Evolutionary conservation across 768 basidiomycete genomes (phyloP).

Genomic region (Sporobolomyces phaffii): DNA sequence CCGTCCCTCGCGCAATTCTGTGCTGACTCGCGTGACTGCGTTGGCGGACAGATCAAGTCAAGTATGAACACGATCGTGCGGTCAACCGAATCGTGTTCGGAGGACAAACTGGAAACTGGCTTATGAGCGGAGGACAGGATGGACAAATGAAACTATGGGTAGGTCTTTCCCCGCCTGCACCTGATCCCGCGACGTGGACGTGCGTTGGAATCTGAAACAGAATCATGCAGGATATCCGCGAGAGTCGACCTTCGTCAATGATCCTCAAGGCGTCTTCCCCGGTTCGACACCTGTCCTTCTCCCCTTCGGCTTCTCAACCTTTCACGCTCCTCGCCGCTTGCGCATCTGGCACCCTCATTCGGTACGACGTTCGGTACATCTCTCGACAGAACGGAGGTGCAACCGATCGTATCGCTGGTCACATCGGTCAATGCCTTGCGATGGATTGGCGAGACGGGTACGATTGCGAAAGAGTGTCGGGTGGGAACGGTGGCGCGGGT

Average conservation of each 20-base stretch:
- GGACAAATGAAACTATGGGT: slow-evolving; percentile 41
- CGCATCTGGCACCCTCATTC: slow-evolving; percentile 34
- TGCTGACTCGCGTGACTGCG: no score
- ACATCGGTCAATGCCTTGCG: slow-evolving; percentile 32
- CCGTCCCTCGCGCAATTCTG: background rate
- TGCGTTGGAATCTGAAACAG: no score
- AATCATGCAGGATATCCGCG: slow-evolving; percentile 41
- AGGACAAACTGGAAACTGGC: slow-evolving; percentile 33
- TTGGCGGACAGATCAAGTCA: slow-evolving; percentile 38
- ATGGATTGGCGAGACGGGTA: slow-evolving; percentile 39
- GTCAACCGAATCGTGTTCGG: slow-evolving; percentile 39
- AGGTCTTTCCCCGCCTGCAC: no score
- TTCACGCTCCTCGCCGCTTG: slow-evolving; percentile 36
- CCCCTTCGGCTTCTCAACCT: slow-evolving; percentile 33
- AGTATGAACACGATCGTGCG: slow-evolving; percentile 37
- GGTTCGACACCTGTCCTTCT: slow-evolving; percentile 34
- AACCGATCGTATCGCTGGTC: slow-evolving; percentile 37
- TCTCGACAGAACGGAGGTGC: slow-evolving; percentile 23
- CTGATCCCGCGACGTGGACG: no score
- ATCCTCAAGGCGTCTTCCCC: slow-evolving; percentile 37
- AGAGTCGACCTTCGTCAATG: slow-evolving; percentile 12
- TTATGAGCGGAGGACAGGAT: slow-evolving; percentile 39
- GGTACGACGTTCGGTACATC: slow-evolving; percentile 37
- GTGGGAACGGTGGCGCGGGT: background rate
- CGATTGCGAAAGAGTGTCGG: background rate